These are phyloP conservation scores for Fraxinus americana DNA, from an alignment of 257 asterid genomes.

Conservation along the genomic window DNA sequence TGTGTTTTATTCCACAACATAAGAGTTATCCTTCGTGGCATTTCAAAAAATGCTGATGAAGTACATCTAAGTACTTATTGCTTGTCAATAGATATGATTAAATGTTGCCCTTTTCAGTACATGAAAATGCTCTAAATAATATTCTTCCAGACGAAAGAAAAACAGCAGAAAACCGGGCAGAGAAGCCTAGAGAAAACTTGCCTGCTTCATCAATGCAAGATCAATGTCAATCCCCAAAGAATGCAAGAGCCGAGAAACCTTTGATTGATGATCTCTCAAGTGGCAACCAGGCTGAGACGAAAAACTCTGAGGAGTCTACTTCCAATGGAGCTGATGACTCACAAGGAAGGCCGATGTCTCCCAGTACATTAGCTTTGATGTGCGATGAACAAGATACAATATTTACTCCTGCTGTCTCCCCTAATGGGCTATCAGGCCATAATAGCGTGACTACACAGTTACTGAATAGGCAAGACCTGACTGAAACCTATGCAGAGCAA, in stretches of 20 bases:
- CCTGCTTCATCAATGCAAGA: constrained; percentile 50
- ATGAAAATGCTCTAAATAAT: constrained; percentile 6
- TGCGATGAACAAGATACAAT: constrained; percentile 86
- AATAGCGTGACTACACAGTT: constrained; percentile 47
- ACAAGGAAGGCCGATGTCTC: constrained; percentile 84
- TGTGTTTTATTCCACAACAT: not conserved
- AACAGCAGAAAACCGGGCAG: constrained; percentile 49
- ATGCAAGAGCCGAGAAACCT: constrained; percentile 43
- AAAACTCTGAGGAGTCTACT: constrained; percentile 49
- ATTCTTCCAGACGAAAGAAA: constrained; percentile 53
- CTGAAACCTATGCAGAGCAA: constrained; percentile 75
- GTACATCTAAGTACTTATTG: not conserved
- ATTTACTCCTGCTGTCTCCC: constrained; percentile 58
- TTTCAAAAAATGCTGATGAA: not conserved
- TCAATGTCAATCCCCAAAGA: constrained; percentile 47
- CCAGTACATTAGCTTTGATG: constrained; percentile 94
- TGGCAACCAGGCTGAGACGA: constrained; percentile 49
- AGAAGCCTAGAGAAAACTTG: constrained; percentile 49
- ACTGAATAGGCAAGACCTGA: constrained; percentile 53
- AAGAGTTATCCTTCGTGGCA: not conserved
- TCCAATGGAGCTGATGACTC: constrained; percentile 65
- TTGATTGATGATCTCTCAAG: constrained; percentile 30
- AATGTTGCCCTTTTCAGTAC: not conserved
- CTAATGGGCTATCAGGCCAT: constrained; percentile 48
- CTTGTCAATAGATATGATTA: constrained; percentile 8